A percentile compares a stretch with the other conserved stretches of the same genome.
Conservation (phyloP, 768 basidiomycete species). For the Mycena olivaceomarginata region DNA sequence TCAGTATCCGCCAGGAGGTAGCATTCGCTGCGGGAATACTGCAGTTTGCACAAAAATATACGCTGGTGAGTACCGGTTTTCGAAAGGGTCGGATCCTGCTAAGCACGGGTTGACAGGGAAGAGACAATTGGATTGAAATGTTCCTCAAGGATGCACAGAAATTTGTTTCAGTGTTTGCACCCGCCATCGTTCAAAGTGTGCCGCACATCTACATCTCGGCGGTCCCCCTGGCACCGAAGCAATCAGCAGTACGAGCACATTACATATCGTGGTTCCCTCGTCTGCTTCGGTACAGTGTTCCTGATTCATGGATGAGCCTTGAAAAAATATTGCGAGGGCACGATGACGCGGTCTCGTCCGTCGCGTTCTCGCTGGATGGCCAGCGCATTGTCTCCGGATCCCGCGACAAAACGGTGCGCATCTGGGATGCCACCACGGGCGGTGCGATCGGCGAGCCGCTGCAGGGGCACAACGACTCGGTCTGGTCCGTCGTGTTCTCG, state of each 20-base stretch:
- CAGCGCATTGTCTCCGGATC: too few species aligned
- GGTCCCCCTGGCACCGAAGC: conserved; percentile 3
- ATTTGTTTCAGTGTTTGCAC: background rate
- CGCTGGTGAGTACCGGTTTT: background rate
- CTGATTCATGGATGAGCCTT: background rate
- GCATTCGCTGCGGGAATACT: conserved; percentile 6
- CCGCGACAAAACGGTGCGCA: too few species aligned
- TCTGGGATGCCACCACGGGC: too few species aligned
- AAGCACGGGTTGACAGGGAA: background rate
- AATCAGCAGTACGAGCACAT: background rate
- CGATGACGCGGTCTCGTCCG: background rate
- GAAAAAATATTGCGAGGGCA: background rate
- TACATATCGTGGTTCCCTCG: conserved; percentile 2
- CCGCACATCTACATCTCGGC: conserved; percentile 6
- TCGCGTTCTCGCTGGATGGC: too few species aligned
- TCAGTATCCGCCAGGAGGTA: conserved; percentile 2
- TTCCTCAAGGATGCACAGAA: conserved; percentile 7
- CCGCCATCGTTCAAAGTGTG: background rate
- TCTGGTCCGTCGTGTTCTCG: too few species aligned
- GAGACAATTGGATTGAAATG: conserved; percentile 4
- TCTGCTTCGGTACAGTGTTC: background rate
- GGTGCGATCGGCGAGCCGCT: too few species aligned
- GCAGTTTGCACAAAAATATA: background rate
- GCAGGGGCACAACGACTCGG: too few species aligned
- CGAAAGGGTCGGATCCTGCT: background rate